A percentile compares a stretch with the other conserved stretches of the same genome.
Conservation (phyloP, 495 filamentous ascomycete genomes). For the Polyplosphaeria fusca region DNA sequence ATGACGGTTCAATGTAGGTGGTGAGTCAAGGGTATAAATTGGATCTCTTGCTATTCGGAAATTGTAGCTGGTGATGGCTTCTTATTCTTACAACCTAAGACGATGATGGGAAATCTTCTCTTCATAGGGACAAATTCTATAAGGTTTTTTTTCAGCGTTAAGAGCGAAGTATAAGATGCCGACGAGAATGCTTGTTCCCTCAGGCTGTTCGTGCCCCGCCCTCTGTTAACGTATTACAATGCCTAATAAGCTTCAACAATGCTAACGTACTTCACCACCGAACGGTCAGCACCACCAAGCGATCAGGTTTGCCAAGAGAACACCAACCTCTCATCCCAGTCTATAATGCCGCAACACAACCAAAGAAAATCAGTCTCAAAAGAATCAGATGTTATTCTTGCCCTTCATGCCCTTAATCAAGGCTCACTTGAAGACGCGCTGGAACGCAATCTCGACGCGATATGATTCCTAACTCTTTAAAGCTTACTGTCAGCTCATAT, state of each 20-base stretch:
- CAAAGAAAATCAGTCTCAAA: no score
- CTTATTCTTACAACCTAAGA: conserved; percentile 4
- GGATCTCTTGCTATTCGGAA: conserved; percentile 2
- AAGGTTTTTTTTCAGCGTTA: conserved; percentile 5
- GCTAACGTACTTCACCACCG: neutral
- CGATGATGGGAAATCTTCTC: conserved; percentile 4
- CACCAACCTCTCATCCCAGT: no score
- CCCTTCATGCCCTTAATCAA: no score
- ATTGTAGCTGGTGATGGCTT: conserved; percentile 6
- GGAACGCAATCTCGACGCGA: no score
- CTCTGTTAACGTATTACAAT: conserved; percentile 3
- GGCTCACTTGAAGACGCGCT: no score
- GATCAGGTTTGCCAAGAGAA: no score
- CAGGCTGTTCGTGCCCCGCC: conserved; percentile 3
- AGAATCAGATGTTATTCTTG: no score
- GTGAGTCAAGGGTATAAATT: conserved; percentile 7
- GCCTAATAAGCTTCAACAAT: conserved; percentile 8
- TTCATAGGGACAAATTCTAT: conserved; percentile 1
- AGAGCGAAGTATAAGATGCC: conserved; percentile 5
- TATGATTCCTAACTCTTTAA: no score
- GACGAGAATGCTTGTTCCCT: conserved; percentile 3
- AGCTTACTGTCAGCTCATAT: no score
- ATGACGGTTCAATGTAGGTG: conserved; percentile 1
- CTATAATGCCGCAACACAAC: no score
- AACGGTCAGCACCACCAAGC: no score